Evolutionary conservation across 768 basidiomycete species (phyloP).

Genomic region (Lentinula detonsa): DNA sequence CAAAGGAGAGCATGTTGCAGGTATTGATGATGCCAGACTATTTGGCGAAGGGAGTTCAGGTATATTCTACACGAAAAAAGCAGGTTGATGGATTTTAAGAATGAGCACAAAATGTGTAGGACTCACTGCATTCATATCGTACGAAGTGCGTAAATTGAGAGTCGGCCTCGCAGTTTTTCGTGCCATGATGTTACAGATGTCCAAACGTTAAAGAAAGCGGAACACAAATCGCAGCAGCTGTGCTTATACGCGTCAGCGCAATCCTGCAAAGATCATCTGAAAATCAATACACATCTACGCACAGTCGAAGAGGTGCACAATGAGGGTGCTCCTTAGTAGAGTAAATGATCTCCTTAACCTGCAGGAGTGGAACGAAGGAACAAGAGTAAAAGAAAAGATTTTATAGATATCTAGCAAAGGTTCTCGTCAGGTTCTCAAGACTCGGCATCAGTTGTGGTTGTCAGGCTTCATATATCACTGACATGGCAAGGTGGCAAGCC

Average conservation of each 20-base stretch:
- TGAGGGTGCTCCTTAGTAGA: neutral
- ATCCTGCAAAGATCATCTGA: neutral
- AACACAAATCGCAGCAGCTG: neutral
- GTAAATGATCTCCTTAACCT: neutral
- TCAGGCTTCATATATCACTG: neutral
- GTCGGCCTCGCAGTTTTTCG: neutral
- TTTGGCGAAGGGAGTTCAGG: neutral
- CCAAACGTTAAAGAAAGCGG: neutral
- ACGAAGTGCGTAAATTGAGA: neutral
- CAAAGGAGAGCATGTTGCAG: conserved; percentile 2
- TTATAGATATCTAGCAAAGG: neutral
- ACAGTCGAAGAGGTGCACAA: neutral
- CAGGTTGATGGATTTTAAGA: neutral
- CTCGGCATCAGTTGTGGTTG: neutral
- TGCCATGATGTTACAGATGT: neutral
- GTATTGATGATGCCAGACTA: conserved; percentile 6
- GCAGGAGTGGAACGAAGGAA: neutral
- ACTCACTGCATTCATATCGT: neutral
- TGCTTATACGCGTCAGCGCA: neutral
- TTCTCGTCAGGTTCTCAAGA: neutral
- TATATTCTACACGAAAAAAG: neutral
- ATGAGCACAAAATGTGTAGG: neutral
- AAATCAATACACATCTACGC: neutral
- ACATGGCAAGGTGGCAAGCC: neutral
- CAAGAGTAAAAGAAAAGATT: neutral